phyloP scores from a whole-genome alignment of 441 rosid genomes.

The Aleurites moluccanus region DNA sequence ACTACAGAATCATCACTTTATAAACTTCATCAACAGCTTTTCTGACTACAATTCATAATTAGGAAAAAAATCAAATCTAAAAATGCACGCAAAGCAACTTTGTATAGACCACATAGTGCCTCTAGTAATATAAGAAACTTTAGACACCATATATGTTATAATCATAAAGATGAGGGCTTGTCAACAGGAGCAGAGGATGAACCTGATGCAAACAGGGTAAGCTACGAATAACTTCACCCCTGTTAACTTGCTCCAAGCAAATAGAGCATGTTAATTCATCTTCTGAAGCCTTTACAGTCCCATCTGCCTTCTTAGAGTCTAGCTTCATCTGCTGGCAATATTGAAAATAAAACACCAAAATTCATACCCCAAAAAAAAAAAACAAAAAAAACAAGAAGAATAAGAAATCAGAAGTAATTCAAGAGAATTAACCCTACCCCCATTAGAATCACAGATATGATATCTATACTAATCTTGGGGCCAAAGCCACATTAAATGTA shows the following conservation, averaged over 20 bases:
- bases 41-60: not conserved
- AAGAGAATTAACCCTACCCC: not conserved
- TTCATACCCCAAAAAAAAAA: no score
- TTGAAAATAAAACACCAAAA: not conserved
- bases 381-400: not conserved
- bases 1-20: not conserved
- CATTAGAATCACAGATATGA: not conserved
- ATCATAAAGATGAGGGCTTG: no score
- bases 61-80: not conserved
- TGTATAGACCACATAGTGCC: not conserved
- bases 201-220: conserved; percentile 94
- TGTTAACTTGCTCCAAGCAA: conserved; percentile 82
- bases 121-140: no score
- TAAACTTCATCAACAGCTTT: not conserved
- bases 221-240: conserved; percentile 75
- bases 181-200: no score
- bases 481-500: not conserved
- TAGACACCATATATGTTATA: no score
- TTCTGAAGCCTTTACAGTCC: conserved; percentile 46
- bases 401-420: not conserved
- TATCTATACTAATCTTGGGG: not conserved
- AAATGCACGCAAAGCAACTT: not conserved
- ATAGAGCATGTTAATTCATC: conserved; percentile 83
- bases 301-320: conserved; percentile 38
- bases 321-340: conserved; percentile 43